Conservation (phyloP, 2,329 filamentous ascomycete genomes). For the Shiraia bambusicola region DNA sequence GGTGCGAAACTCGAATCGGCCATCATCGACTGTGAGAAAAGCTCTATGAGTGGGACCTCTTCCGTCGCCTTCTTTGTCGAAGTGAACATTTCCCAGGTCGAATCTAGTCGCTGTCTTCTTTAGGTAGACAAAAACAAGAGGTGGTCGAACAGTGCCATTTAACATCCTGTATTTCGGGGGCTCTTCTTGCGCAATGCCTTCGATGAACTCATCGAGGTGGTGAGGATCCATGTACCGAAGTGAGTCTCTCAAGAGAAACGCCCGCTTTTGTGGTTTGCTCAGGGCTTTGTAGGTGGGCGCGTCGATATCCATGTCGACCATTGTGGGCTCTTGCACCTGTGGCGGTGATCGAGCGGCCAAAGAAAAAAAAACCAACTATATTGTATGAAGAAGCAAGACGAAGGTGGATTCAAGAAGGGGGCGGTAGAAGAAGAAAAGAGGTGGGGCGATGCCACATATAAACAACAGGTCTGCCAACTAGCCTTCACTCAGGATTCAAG, state of each 20-base stretch:
- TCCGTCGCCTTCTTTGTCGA: slow-evolving; percentile 11
- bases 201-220: slow-evolving; percentile 32
- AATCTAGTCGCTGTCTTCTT: slow-evolving; percentile 22
- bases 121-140: slow-evolving; percentile 22
- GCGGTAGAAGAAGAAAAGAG: too few relatives aligned
- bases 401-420: too few relatives aligned
- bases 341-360: too few relatives aligned
- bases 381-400: too few relatives aligned
- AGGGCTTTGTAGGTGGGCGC: slow-evolving; percentile 21
- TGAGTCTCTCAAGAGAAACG: slow-evolving; percentile 29
- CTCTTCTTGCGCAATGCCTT: slow-evolving; percentile 27
- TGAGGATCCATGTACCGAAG: slow-evolving; percentile 25
- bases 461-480: too few relatives aligned
- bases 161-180: slow-evolving; percentile 30
- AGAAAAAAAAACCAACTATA: too few relatives aligned
- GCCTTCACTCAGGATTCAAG: too few relatives aligned
- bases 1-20: slow-evolving; percentile 21
- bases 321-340: not conserved
- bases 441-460: too few relatives aligned
- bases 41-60: slow-evolving; percentile 7
- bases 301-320: slow-evolving; percentile 12
- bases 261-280: slow-evolving; percentile 32
- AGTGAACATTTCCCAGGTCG: slow-evolving; percentile 35
- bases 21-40: slow-evolving; percentile 21
- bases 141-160: slow-evolving; percentile 24